Conservation (phyloP, 2,329 filamentous ascomycete species). For the Decorospora gaudefroyi region DNA sequence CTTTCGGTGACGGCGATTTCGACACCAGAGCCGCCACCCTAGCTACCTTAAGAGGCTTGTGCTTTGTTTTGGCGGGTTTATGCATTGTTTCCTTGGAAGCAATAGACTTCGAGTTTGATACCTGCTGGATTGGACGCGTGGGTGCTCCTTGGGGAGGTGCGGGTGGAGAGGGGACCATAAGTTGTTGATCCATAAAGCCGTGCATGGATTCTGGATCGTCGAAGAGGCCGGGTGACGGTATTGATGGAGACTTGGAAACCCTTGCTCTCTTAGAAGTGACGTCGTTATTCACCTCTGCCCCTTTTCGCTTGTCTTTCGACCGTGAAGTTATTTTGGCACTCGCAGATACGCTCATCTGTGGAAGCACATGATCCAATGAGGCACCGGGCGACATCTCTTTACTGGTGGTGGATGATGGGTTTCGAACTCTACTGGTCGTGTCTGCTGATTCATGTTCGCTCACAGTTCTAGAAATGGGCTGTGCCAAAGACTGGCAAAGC, state of each 20-base stretch:
- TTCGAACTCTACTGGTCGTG: conserved; percentile 2
- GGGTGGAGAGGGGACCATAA: conserved; percentile 25
- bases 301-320: conserved; percentile 15
- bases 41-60: too few species aligned
- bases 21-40: background rate
- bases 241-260: conserved; percentile 6
- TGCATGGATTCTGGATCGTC: conserved; percentile 36
- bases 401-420: background rate
- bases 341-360: background rate
- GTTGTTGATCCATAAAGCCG: conserved; percentile 38
- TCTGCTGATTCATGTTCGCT: conserved; percentile 7
- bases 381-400: conserved; percentile 13
- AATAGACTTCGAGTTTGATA: conserved; percentile 4
- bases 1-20: conserved; percentile 1
- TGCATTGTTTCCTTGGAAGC: conserved; percentile 2
- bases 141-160: conserved; percentile 3
- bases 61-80: background rate
- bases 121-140: conserved; percentile 7
- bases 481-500: conserved; percentile 49
- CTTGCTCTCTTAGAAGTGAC: conserved; percentile 8
- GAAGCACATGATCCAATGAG: background rate
- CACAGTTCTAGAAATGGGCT: conserved; percentile 7
- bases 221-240: conserved; percentile 16
- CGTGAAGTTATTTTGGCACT: background rate
- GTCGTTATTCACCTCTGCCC: background rate